Evolutionary conservation across 345 rosid genomes (phyloP).

Genomic region (Salix udensis): DNA sequence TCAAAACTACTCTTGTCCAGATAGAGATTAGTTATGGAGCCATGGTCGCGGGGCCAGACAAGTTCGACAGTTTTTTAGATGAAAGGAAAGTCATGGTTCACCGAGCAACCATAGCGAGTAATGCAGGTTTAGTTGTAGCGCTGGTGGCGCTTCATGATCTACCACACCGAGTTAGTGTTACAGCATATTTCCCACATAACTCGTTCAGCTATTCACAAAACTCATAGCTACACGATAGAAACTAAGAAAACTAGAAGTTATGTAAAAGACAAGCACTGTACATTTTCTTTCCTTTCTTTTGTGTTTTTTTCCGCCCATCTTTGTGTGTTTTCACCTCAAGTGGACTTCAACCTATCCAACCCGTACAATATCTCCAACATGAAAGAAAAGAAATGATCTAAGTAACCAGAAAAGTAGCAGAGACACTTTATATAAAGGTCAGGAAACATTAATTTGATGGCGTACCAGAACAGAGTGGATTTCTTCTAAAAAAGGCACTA

Average conservation of each 20-base stretch:
- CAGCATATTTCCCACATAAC: constrained; percentile 3
- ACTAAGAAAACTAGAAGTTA: background rate
- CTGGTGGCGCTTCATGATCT: constrained; percentile 50
- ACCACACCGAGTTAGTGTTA: constrained; percentile 15
- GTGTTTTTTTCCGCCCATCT: background rate
- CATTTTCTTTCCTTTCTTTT: background rate
- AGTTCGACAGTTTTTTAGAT: constrained; percentile 12
- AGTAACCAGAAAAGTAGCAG: background rate
- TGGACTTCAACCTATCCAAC: constrained; percentile 58
- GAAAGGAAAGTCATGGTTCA: constrained; percentile 21
- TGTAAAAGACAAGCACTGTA: constrained; percentile 11
- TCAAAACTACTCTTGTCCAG: constrained; percentile 28
- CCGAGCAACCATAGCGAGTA: constrained; percentile 24
- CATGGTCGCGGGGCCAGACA: constrained; percentile 29
- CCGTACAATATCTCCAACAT: constrained; percentile 52
- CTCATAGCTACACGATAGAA: constrained; percentile 17
- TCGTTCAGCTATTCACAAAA: constrained; percentile 22
- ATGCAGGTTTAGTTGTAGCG: constrained; percentile 47
- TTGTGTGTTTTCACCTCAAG: constrained; percentile 20
- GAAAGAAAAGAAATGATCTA: background rate
- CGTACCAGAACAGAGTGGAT: constrained; percentile 63
- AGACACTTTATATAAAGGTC: background rate
- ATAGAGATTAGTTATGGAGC: constrained; percentile 24
- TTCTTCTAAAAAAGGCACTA: constrained; percentile 56
- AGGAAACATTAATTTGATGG: background rate